Evolutionary conservation across 139 green algal species (phyloP).

Genomic region (Chlorella sp.): DNA sequence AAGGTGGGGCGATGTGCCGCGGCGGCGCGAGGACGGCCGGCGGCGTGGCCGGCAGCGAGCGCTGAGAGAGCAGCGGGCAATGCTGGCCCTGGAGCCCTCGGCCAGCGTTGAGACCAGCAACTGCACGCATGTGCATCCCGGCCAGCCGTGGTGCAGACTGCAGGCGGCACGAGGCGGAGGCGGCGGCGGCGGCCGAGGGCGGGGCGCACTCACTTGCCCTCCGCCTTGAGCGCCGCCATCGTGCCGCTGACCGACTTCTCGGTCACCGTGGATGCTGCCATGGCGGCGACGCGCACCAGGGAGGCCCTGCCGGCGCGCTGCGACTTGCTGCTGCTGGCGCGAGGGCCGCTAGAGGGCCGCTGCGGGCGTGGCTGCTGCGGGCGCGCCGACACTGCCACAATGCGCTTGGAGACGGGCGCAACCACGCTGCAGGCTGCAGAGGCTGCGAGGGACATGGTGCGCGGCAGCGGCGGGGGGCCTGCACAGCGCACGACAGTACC

Average conservation of each 20-base stretch:
- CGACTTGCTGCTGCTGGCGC: neutral
- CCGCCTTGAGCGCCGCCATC: conserved; percentile 70
- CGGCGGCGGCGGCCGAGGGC: neutral
- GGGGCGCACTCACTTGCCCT: conserved; percentile 32
- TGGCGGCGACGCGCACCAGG: conserved; percentile 3
- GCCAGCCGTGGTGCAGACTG: too few species aligned
- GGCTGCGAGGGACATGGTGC: neutral
- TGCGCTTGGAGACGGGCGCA: neutral
- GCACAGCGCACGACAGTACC: too few species aligned
- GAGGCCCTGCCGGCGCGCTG: neutral
- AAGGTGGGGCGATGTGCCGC: neutral
- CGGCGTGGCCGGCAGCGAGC: too few species aligned
- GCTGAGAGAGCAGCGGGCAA: too few species aligned
- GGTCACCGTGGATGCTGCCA: neutral
- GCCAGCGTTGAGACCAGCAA: too few species aligned
- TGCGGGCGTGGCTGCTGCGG: neutral
- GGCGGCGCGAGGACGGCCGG: too few species aligned
- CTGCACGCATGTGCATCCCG: neutral
- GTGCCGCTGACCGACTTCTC: conserved; percentile 34
- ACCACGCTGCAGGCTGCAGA: neutral
- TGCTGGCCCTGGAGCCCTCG: too few species aligned
- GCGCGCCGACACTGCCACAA: neutral
- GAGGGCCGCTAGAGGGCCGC: neutral
- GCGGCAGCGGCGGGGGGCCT: too few species aligned
- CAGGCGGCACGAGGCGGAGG: neutral